These are phyloP conservation scores for Apiotrichum mycotoxinovorans DNA, from an alignment of 1,284 basidiomycete species.

Conservation along the genomic window DNA sequence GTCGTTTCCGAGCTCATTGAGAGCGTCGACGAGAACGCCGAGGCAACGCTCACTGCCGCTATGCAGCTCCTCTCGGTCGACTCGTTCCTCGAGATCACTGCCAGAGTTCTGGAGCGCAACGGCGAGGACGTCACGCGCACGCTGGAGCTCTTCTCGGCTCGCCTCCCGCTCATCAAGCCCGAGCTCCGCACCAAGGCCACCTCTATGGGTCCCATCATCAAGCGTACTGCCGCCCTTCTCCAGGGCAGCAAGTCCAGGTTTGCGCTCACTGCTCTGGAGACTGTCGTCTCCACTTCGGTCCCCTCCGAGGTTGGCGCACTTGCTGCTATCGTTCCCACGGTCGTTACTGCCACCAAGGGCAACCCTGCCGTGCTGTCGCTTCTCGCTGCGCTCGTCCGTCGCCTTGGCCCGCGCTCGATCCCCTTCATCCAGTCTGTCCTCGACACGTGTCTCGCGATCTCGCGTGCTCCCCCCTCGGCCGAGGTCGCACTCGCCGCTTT, in stretches of 20 bases:
- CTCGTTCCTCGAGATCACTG: constrained; percentile 55
- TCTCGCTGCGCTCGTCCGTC: constrained; percentile 51
- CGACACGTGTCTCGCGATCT: constrained; percentile 56
- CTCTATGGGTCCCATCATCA: constrained; percentile 53
- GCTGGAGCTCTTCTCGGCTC: constrained; percentile 59
- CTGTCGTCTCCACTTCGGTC: constrained; percentile 59
- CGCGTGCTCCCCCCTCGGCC: constrained; percentile 43
- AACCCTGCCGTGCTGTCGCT: constrained; percentile 57
- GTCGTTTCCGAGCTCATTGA: constrained; percentile 41
- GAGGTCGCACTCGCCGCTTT: constrained; percentile 27
- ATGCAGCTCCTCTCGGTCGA: constrained; percentile 56
- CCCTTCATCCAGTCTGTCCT: constrained; percentile 74
- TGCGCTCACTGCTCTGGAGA: constrained; percentile 58
- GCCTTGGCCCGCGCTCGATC: constrained; percentile 80
- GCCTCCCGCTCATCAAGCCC: constrained; percentile 62
- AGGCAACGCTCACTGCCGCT: constrained; percentile 34
- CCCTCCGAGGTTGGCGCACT: constrained; percentile 65
- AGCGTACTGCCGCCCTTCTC: constrained; percentile 56
- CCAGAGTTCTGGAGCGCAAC: constrained; percentile 36
- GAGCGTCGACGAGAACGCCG: constrained; percentile 20
- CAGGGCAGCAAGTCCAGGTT: constrained; percentile 47
- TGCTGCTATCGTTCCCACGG: constrained; percentile 58
- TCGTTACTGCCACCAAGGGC: constrained; percentile 55
- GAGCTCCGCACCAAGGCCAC: constrained; percentile 59
- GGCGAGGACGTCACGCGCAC: constrained; percentile 34